Evolutionary conservation across 176 grass and related monocot species (phyloP), one percentile per base, ranked within the genome.

Genomic region (Phragmites australis): DNA sequence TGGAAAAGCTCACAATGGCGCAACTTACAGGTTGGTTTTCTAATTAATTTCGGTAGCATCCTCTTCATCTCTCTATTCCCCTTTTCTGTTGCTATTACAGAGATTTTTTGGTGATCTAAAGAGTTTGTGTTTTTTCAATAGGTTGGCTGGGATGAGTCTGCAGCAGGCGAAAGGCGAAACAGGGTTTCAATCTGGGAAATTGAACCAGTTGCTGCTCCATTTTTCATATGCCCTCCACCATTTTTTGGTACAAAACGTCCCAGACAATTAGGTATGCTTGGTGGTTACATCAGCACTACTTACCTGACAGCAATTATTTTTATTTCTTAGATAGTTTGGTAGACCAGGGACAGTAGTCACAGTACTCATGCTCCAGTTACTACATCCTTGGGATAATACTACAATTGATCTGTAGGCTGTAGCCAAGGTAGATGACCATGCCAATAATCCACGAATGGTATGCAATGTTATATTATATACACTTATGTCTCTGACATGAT

Each of bases 141-240:
- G 93, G 89, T 94, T 65, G 93, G 93, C 27, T 94, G 93, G 93
- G 93, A 94, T 80, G 93, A 94, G 18, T 92, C 93, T 82, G 80
- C 93, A 5, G 89, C 93, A 9, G 89, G 93, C 1, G 93, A 94
- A 83, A 85, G 93, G 77, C 81, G 89, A 7, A 92, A 87, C 69
- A 90, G 89, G 31, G 93, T 94, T 82, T 94, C 93, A 52, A 75
- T 92, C 25, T 94, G 93, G 93, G 93, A 94, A 53, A 94, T 94
- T 61, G 93, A 94, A 81, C 89, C 89, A 0, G 84, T 92, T 4
- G 72, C 87, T 80, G 89, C 93, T 78, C 92, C 92, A 73, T 94
- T 94, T 80, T 94, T 94, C 83, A 79, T 94, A 59, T 94, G 92
- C 19, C 92, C 92, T 46, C 92, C 92, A 29, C 89, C 89, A 50